phyloP scores from a whole-genome alignment of 352 stramenopile genomes.

The Pythium grandisporangium region DNA sequence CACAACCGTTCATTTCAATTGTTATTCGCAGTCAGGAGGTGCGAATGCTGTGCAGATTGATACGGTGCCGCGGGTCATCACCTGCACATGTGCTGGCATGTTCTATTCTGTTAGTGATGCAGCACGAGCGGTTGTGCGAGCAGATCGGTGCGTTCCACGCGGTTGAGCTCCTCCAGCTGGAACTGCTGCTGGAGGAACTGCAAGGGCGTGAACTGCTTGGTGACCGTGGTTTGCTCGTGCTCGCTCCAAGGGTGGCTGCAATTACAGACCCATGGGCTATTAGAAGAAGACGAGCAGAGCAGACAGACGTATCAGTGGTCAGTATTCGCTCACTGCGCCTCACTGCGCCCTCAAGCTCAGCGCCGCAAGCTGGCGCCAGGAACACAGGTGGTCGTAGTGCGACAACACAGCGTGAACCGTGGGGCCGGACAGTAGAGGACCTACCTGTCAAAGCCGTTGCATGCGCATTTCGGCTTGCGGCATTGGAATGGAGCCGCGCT shows the following conservation, averaged over 20 bases:
- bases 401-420: neutral
- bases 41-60: too few relatives aligned
- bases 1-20: too few relatives aligned
- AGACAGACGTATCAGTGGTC: too few relatives aligned
- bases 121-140: conserved; percentile 27
- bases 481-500: conserved; percentile 25
- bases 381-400: too few relatives aligned
- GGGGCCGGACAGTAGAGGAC: conserved; percentile 1
- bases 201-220: conserved; percentile 38
- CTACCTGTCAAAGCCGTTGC: conserved; percentile 57
- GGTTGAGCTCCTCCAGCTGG: conserved; percentile 31
- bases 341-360: too few relatives aligned
- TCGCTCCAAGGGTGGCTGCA: conserved; percentile 61
- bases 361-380: too few relatives aligned
- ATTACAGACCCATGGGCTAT: conserved; percentile 80
- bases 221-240: conserved; percentile 39
- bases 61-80: too few relatives aligned
- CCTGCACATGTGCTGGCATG: too few relatives aligned
- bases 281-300: neutral
- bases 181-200: conserved; percentile 32
- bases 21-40: too few relatives aligned
- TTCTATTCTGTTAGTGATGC: too few relatives aligned
- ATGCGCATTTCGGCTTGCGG: conserved; percentile 46
- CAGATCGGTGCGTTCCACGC: conserved; percentile 52
- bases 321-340: too few relatives aligned